Conservation (phyloP, 345 rosid genomes). For the Reutealis trisperma region DNA sequence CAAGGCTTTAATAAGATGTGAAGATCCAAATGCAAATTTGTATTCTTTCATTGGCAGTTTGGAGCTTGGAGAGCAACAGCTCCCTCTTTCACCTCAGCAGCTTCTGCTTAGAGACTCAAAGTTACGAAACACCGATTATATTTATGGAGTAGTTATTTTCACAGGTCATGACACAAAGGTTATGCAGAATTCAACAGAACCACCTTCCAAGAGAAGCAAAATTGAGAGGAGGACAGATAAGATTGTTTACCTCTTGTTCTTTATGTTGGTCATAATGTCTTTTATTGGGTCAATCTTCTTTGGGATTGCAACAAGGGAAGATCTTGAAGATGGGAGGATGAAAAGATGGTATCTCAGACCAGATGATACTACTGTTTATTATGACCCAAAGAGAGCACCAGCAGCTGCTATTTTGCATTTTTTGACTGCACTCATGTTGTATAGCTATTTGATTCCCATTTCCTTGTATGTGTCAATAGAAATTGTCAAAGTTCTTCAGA, state of each 20-base stretch:
- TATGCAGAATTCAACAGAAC: conserved; percentile 84
- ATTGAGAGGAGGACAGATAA: conserved; percentile 85
- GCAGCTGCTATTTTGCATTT: conserved; percentile 68
- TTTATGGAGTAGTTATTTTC: conserved; percentile 82
- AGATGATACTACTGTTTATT: conserved; percentile 62
- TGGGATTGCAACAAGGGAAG: conserved; percentile 72
- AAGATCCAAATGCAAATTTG: conserved; percentile 92
- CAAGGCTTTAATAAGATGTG: conserved; percentile 73
- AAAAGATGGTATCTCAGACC: conserved; percentile 98
- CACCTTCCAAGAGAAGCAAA: conserved; percentile 93
- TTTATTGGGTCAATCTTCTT: conserved; percentile 69
- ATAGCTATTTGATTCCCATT: conserved; percentile 88
- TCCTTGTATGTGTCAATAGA: conserved; percentile 92
- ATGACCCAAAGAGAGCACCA: conserved; percentile 60
- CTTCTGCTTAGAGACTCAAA: conserved; percentile 91
- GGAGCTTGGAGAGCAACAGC: conserved; percentile 59
- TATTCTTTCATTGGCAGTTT: conserved; percentile 82
- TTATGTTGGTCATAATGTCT: conserved; percentile 62
- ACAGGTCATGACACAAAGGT: conserved; percentile 93
- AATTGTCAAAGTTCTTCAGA: conserved; percentile 90
- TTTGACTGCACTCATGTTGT: conserved; percentile 83
- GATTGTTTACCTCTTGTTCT: conserved; percentile 69
- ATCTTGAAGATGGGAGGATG: conserved; percentile 62
- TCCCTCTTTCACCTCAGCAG: conserved; percentile 83
- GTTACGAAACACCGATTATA: conserved; percentile 82